Percentiles rank a stretch among this genome's conserved stretches.
Conservation (phyloP, 768 basidiomycete species). For the Naganishia kalamii region DNA sequence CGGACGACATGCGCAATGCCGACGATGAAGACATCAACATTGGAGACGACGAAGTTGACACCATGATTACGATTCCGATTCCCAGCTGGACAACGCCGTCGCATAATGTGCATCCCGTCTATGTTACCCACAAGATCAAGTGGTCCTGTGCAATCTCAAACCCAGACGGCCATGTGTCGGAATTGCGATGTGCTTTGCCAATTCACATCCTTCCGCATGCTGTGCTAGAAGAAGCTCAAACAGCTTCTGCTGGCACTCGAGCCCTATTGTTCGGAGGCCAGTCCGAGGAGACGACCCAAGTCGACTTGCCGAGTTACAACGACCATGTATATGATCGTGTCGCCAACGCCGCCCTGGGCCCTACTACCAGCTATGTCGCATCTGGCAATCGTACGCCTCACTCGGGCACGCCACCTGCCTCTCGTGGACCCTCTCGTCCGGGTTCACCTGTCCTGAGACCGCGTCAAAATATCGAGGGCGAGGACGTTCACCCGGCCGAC, state of each 20-base stretch:
- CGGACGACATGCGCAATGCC: constrained; percentile 26
- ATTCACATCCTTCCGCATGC: constrained; percentile 71
- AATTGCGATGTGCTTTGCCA: constrained; percentile 89
- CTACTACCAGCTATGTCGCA: constrained; percentile 22
- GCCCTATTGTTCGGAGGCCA: constrained; percentile 58
- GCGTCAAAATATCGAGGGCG: constrained; percentile 1
- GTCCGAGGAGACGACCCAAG: constrained; percentile 54
- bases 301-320: constrained; percentile 79
- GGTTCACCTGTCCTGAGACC: constrained; percentile 24
- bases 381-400: constrained; percentile 18
- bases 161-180: constrained; percentile 83
- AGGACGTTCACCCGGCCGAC: constrained; percentile 18
- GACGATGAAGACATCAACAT: constrained; percentile 38
- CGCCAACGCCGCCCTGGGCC: constrained; percentile 27
- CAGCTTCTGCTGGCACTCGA: constrained; percentile 66
- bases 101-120: constrained; percentile 68
- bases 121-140: constrained; percentile 64
- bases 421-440: constrained; percentile 26
- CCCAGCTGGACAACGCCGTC: constrained; percentile 63
- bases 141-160: constrained; percentile 68
- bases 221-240: constrained; percentile 67
- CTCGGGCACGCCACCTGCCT: constrained; percentile 21
- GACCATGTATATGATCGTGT: constrained; percentile 87
- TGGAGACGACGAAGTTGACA: constrained; percentile 51
- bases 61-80: constrained; percentile 58